Percentiles rank a stretch among this genome's conserved stretches.
Conservation (phyloP, 106 monocot genomes). For the Dendrobium catenatum region DNA sequence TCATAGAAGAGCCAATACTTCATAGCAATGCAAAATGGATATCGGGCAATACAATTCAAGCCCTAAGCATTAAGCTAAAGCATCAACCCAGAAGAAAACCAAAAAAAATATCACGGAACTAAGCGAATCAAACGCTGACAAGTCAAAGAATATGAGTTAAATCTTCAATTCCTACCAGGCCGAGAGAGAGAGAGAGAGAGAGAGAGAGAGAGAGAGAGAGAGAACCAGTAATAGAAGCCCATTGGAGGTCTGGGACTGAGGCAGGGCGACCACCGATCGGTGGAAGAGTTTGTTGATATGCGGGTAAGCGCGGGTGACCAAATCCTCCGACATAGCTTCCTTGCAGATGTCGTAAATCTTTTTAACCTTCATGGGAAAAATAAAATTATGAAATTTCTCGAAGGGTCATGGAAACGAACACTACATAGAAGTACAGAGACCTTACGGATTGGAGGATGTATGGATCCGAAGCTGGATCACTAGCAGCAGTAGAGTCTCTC, state of each 20-base stretch:
- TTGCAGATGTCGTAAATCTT: constrained; percentile 76
- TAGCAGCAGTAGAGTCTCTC: constrained; percentile 58
- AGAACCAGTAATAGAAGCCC: constrained; percentile 64
- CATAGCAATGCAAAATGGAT: background rate
- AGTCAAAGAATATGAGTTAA: background rate
- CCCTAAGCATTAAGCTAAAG: background rate
- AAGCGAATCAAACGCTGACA: background rate
- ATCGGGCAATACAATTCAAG: background rate
- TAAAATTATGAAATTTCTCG: background rate
- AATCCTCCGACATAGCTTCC: constrained; percentile 62
- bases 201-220: background rate
- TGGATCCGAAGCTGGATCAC: constrained; percentile 74
- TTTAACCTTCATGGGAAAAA: constrained; percentile 31
- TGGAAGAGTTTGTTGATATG: constrained; percentile 91
- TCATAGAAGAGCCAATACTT: background rate
- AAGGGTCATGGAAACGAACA: background rate
- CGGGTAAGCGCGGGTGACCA: constrained; percentile 69
- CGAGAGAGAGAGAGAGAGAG: background rate
- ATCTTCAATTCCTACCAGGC: background rate
- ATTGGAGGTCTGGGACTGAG: constrained; percentile 57
- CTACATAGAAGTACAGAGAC: background rate
- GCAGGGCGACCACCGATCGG: constrained; percentile 42
- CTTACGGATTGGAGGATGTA: constrained; percentile 73
- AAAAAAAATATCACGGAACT: background rate
- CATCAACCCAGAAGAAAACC: background rate